Conservation (phyloP, 2,329 filamentous ascomycete species). For the Colletotrichum salicis region DNA sequence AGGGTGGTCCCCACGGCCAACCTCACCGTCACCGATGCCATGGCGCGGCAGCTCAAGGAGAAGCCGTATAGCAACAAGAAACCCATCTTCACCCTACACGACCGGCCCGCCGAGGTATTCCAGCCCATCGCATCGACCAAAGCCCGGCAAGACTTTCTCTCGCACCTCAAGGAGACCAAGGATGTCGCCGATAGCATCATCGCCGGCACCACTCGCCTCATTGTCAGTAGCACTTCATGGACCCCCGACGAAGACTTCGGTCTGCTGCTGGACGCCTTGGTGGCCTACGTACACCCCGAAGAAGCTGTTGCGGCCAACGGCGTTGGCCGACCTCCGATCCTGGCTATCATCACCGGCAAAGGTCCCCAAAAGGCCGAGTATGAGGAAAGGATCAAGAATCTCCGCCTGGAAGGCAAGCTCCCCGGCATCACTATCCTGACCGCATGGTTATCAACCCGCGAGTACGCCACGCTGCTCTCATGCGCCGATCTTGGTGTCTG, state of each 20-base stretch:
- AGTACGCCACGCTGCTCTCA: slow-evolving; percentile 87
- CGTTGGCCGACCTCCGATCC: slow-evolving; percentile 58
- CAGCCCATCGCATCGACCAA: slow-evolving; percentile 68
- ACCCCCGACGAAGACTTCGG: slow-evolving; percentile 96
- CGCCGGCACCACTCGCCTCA: slow-evolving; percentile 69
- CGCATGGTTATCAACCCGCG: slow-evolving; percentile 83
- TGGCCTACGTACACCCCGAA: slow-evolving; percentile 70
- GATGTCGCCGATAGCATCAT: slow-evolving; percentile 68
- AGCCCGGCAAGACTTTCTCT: slow-evolving; percentile 68
- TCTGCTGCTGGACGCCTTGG: slow-evolving; percentile 84
- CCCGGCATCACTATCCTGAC: slow-evolving; percentile 78
- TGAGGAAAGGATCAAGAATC: slow-evolving; percentile 68
- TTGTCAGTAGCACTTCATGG: slow-evolving; percentile 97
- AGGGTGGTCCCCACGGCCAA: slow-evolving; percentile 75
- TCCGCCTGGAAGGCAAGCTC: slow-evolving; percentile 72
- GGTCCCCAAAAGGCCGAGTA: slow-evolving; percentile 86
- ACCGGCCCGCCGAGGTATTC: slow-evolving; percentile 86
- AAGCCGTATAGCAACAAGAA: slow-evolving; percentile 72
- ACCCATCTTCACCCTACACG: slow-evolving; percentile 80
- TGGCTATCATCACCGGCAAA: slow-evolving; percentile 94
- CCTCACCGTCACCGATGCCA: slow-evolving; percentile 89
- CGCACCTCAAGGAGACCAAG: slow-evolving; percentile 71
- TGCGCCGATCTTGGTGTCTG: slow-evolving; percentile 91
- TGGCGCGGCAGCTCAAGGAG: slow-evolving; percentile 76
- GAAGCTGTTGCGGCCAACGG: slow-evolving; percentile 50